Evolutionary conservation across 768 basidiomycete genomes (phyloP), one percentile per base, ranked within the genome.

Genomic region (Fistulinella prunicolor): DNA sequence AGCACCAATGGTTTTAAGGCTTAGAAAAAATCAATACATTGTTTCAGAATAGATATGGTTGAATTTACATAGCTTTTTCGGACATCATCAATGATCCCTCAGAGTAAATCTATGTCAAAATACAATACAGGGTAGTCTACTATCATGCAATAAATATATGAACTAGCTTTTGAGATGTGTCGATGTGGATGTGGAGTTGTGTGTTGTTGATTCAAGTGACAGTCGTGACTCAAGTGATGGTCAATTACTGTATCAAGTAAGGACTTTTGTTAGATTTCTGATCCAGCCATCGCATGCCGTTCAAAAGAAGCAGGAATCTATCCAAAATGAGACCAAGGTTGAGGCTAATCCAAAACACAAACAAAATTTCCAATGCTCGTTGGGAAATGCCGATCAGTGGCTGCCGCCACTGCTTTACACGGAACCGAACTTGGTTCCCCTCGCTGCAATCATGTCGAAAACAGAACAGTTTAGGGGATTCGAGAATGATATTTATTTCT

Each of bases 31-130:
- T 37, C 36, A 37, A 16, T 37, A 37, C 36, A 37, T 37, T 20
- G 19, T 37, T 37, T 16, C 8, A 54, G 44, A 29, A 76, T 71
- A 28, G 75, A 37, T 19, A 37, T 83, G 30, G 81, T 80, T 2
- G 82, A 83, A 61, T 77, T 67, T 39, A 55, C 71, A 12, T 69
- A 72, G 5, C 72, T 74, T 19, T 48, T 64, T 37, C 5, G 17
- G 36, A 37, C 36, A 37, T 37, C 16, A 16, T 37, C 36, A 37
- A 20, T 12, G 78, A 74, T 3, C 61, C 32, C 32, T 37, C 16
- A 21, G 36, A 37, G 36, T 37, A 37, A 37, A 37, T 19, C 36
- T 37, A 37, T 21, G 32, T 34, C 14, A 34, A 34, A 34, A 34
- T 34, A 34, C 32, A 34, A 13, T 34, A 34, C 36, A 37, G 41